Evolutionary conservation across 441 rosid genomes (phyloP).

Genomic region (Corymbia calophylla): DNA sequence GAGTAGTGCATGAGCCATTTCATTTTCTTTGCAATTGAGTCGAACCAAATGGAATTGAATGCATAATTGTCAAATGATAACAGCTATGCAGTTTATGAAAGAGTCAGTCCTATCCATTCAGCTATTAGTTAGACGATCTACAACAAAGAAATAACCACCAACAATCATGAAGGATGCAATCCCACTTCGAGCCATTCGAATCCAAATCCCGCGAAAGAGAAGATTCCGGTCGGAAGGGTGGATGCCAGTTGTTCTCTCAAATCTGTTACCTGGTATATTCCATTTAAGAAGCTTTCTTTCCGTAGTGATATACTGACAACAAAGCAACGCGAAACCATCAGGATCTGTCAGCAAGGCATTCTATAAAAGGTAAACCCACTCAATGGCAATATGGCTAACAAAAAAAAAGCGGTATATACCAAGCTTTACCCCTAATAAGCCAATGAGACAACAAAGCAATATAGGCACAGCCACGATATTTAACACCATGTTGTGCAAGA

Average conservation of each 20-base stretch:
- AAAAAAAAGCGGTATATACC: neutral
- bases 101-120: constrained; percentile 5
- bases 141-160: constrained; percentile 55
- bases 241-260: constrained; percentile 76
- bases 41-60: neutral
- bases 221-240: constrained; percentile 78
- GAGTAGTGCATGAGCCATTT: neutral
- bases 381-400: neutral
- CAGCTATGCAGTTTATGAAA: neutral
- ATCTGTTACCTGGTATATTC: constrained; percentile 67
- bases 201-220: constrained; percentile 55
- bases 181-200: constrained; percentile 71
- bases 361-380: neutral
- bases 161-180: constrained; percentile 54
- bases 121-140: constrained; percentile 28
- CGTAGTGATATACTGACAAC: constrained; percentile 52
- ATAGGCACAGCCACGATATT: neutral
- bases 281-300: constrained; percentile 77
- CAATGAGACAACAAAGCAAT: neutral
- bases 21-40: neutral
- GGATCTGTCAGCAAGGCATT: neutral
- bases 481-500: neutral
- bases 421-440: neutral
- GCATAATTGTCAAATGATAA: neutral
- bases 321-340: neutral